Percentiles rank a stretch among this genome's conserved stretches.
These are phyloP conservation scores for Aurifilum marmelostoma DNA, from an alignment of 2,329 filamentous ascomycete genomes.

Conservation along the genomic window DNA sequence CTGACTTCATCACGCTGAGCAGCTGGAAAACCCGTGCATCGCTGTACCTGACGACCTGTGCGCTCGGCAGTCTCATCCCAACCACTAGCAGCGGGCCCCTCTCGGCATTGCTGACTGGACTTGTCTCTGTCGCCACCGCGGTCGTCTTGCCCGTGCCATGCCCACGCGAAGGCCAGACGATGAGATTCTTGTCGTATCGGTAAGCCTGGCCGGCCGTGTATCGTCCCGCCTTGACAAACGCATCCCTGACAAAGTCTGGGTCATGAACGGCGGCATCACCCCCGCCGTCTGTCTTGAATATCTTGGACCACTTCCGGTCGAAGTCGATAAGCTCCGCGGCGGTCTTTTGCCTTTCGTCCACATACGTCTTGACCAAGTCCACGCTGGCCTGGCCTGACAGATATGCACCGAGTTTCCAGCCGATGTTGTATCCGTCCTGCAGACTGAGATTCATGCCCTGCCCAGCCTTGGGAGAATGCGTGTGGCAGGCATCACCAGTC, in stretches of 20 bases:
- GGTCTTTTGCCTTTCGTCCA: constrained; percentile 54
- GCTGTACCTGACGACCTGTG: constrained; percentile 56
- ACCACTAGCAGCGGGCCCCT: constrained; percentile 15
- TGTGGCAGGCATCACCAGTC: constrained; percentile 68
- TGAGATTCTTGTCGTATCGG: constrained; percentile 53
- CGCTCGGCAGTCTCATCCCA: constrained; percentile 37
- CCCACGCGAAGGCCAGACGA: constrained; percentile 40
- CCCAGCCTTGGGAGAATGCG: constrained; percentile 67
- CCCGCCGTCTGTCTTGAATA: constrained; percentile 52
- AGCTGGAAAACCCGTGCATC: constrained; percentile 53
- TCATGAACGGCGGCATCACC: constrained; percentile 41
- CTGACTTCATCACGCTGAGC: constrained; percentile 45
- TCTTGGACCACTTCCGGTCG: constrained; percentile 56
- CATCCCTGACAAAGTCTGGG: constrained; percentile 54
- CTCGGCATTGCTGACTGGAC: not conserved
- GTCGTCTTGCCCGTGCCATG: not conserved
- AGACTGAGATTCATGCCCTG: constrained; percentile 65
- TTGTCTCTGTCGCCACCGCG: not conserved
- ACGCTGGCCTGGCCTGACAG: constrained; percentile 48
- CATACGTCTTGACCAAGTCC: constrained; percentile 55
- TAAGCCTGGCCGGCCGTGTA: constrained; percentile 65
- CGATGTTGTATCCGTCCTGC: constrained; percentile 66
- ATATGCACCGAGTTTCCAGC: constrained; percentile 60
- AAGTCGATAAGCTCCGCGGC: constrained; percentile 64
- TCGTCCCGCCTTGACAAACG: constrained; percentile 59